Base-by-base conservation (phyloP, 805 yeast species). In the Barnettozyma siamensis region DNA sequence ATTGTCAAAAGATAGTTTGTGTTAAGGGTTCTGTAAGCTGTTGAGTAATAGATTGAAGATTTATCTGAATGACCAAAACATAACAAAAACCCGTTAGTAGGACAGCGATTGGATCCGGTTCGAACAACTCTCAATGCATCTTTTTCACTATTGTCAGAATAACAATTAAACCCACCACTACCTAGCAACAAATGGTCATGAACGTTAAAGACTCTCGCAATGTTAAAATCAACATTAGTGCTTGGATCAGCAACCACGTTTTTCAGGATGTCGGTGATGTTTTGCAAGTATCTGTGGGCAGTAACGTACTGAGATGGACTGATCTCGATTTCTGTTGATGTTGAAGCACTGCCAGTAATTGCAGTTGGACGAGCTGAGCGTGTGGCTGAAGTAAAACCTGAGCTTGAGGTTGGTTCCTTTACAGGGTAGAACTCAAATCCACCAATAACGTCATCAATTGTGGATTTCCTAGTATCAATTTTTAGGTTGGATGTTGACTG, bases 121-220 rank as follows among this genome's bases (percentile, higher is more conserved):
- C n/a, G 9, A 4, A 30, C 16, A 9, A 19, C 16, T 13, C 5
- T 21, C 5, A 39, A 10, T 5, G 7, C 21, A 21, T 37, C 44
- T 5, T 30, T 33, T n/a, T 35, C 20, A 7, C 8, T 8, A 21
- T 33, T 29, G 18, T 40, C 37, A 7, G 44, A 37, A 28, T 33
- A 40, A 34, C 44, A 43, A 31, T 13, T 19, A 19, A 37, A 43
- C 3, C 44, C 46, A 13, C 23, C 3, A 4, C 26, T 21, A 5
- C 44, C 41, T 13, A 43, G 20, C 5, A 21, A 13, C 28, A 43
- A 17, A 19, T 40, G 17, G 19, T 43, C 46, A 26, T 43, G 33
- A 20, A 43, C 15, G 7, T 26, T 15, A 23, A 43, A 38, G 3
- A 43, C 46, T 24, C 46, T 37, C 13, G 46, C 41, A 10, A 43